Conservation (phyloP, 306 rosid species). For the Pachyrhizus erosus region DNA sequence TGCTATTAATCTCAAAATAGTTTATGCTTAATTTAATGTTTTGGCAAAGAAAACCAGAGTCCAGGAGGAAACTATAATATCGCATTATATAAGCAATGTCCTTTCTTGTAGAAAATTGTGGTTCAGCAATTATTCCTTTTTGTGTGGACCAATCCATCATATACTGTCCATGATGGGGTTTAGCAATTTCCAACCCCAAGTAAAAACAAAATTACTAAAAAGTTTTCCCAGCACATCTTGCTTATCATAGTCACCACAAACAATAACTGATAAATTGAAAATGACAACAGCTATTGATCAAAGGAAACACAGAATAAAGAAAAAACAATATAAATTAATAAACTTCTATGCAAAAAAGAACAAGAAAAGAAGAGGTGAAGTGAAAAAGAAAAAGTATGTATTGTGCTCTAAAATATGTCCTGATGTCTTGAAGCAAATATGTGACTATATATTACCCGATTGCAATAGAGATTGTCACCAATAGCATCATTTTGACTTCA, state of each 20-base stretch:
- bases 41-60: background rate
- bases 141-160: background rate
- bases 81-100: background rate
- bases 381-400: background rate
- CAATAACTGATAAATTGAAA: background rate
- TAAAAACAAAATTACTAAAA: background rate
- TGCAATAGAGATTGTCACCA: background rate
- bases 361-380: background rate
- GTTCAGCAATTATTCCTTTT: background rate
- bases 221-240: background rate
- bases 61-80: background rate
- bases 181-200: background rate
- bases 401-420: background rate
- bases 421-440: background rate
- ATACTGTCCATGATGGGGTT: too few species aligned
- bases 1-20: background rate
- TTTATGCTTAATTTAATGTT: background rate
- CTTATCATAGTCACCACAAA: background rate
- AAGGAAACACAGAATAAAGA: background rate
- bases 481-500: background rate
- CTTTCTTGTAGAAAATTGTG: background rate
- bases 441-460: background rate
- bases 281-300: constrained; percentile 15
- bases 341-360: background rate
- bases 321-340: background rate